Conservation (phyloP, 2,329 filamentous ascomycete species). For the Fusarium solani-melongenae region DNA sequence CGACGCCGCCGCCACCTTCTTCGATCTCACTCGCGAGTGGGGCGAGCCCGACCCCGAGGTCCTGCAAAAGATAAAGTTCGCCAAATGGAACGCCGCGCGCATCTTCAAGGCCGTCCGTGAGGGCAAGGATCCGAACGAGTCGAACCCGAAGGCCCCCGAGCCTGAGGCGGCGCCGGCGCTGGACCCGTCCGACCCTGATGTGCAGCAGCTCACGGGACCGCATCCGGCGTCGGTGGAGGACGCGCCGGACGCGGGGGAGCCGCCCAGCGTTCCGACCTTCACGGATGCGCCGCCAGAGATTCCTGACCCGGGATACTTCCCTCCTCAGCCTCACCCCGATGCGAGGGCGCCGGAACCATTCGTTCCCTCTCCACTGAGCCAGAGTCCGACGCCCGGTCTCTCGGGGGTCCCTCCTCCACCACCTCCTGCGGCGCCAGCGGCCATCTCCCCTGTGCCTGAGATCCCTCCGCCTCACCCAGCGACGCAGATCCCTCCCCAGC, state of each 20-base stretch:
- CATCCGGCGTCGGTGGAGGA: constrained; percentile 64
- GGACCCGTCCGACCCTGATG: constrained; percentile 74
- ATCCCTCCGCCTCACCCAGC: constrained; percentile 20
- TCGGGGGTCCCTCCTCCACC: constrained; percentile 35
- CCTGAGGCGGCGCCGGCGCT: constrained; percentile 59
- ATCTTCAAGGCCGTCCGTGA: constrained; percentile 93
- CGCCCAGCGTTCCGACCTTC: constrained; percentile 41
- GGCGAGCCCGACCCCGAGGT: constrained; percentile 78
- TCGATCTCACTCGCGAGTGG: constrained; percentile 90
- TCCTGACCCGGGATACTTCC: constrained; percentile 49
- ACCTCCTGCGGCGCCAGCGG: constrained; percentile 22
- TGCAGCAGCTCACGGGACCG: constrained; percentile 59
- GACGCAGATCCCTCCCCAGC: constrained; percentile 43
- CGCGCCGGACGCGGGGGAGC: constrained; percentile 57
- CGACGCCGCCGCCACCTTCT: constrained; percentile 90
- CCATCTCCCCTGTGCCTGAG: constrained; percentile 17
- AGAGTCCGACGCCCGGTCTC: constrained; percentile 39
- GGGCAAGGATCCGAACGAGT: constrained; percentile 90
- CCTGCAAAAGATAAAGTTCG: constrained; percentile 90
- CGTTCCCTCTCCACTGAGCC: constrained; percentile 50
- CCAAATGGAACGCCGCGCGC: constrained; percentile 93
- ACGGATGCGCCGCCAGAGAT: constrained; percentile 41
- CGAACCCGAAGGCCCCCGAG: constrained; percentile 77
- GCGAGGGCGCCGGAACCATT: constrained; percentile 40
- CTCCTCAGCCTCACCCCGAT: constrained; percentile 31